Percentiles rank a stretch among this genome's conserved stretches.
Conservation (phyloP, 768 basidiomycete genomes). For the Tricholoma hemisulphureum region DNA sequence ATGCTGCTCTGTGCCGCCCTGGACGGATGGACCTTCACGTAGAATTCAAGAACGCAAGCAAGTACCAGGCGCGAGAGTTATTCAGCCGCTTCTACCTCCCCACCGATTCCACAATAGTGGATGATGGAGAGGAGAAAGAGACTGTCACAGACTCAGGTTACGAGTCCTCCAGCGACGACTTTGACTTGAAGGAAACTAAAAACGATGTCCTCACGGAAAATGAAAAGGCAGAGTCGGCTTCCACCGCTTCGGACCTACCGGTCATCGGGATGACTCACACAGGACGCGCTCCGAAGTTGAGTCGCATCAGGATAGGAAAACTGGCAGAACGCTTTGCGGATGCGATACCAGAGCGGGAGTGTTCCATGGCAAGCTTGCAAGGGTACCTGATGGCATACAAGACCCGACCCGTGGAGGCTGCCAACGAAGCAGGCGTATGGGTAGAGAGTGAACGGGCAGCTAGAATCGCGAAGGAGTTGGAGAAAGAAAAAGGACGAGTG, state of each 20-base stretch:
- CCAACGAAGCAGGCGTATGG: conserved; percentile 39
- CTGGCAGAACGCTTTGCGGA: conserved; percentile 53
- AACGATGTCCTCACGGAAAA: neutral
- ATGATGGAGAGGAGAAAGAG: conserved; percentile 19
- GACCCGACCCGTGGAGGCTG: conserved; percentile 49
- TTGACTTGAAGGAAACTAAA: neutral
- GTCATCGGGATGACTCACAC: conserved; percentile 26
- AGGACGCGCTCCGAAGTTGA: conserved; percentile 33
- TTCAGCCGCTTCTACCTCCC: conserved; percentile 61
- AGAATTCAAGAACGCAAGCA: conserved; percentile 61
- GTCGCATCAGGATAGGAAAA: conserved; percentile 27
- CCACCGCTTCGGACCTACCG: neutral
- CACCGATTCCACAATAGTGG: conserved; percentile 13
- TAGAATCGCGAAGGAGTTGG: conserved; percentile 14
- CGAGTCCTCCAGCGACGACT: neutral
- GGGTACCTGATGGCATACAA: conserved; percentile 61
- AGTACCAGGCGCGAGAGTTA: conserved; percentile 54
- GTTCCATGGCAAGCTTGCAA: conserved; percentile 40
- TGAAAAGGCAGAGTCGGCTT: conserved; percentile 1
- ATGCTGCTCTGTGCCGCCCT: conserved; percentile 62
- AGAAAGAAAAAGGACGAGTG: neutral
- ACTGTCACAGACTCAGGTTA: conserved; percentile 22
- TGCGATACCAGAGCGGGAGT: conserved; percentile 37
- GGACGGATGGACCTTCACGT: conserved; percentile 70
- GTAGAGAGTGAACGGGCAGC: conserved; percentile 37